Conservation (phyloP, 768 basidiomycete species). For the Antrodiella citrinella region DNA sequence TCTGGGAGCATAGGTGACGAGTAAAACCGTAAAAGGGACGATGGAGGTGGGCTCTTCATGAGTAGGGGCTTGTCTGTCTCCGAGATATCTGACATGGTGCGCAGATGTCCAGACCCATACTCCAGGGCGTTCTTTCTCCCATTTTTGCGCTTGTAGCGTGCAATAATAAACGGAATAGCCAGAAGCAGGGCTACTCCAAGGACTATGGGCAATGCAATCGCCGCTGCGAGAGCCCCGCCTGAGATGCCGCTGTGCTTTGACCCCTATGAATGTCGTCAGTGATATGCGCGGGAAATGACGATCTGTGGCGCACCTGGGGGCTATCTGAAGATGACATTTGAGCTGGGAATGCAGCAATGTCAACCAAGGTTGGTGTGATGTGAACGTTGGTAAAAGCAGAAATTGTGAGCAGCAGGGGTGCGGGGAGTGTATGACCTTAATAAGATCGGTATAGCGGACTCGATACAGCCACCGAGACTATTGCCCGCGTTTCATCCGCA, state of each 20-base stretch:
- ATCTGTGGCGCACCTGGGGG: background rate
- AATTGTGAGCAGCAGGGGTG: background rate
- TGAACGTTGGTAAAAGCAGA: background rate
- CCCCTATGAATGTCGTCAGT: background rate
- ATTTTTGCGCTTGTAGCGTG: background rate
- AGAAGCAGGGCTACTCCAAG: background rate
- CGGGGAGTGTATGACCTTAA: background rate
- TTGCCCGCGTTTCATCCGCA: background rate
- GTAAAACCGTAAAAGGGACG: background rate
- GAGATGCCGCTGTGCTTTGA: background rate
- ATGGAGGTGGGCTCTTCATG: background rate
- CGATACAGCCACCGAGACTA: background rate
- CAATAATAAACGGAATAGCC: background rate
- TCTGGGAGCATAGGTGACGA: background rate
- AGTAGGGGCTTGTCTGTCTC: background rate
- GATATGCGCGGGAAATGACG: background rate
- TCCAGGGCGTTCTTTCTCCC: background rate
- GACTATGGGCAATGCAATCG: background rate
- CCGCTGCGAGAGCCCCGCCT: background rate
- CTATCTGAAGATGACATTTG: background rate
- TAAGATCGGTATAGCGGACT: background rate
- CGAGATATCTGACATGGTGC: background rate
- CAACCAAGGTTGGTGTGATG: background rate
- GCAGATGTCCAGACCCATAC: background rate
- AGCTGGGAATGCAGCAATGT: background rate